Conservation (phyloP, 139 green algal genomes). For the Pleodorina starrii region DNA sequence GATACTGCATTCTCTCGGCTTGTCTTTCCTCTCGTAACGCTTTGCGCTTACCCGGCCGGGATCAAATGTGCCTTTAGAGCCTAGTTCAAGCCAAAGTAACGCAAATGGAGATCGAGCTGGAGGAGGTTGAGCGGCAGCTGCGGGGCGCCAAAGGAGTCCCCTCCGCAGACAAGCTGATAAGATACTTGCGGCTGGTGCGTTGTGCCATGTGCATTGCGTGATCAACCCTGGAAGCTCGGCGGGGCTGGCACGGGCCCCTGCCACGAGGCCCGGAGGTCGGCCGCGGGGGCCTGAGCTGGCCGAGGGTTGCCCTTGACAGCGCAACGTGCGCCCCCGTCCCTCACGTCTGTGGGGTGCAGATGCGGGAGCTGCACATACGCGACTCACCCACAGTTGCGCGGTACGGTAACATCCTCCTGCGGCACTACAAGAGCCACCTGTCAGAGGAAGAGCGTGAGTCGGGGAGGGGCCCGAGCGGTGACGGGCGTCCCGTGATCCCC, state of each 20-base stretch:
- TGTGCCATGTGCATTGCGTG: background rate
- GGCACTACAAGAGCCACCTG: conserved; percentile 56
- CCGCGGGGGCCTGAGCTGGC: background rate
- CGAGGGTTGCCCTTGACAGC: too few species aligned
- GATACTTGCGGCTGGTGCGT: conserved; percentile 55
- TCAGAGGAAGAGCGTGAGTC: conserved; percentile 69
- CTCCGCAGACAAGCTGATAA: conserved; percentile 28
- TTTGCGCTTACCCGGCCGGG: too few species aligned
- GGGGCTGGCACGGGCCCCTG: too few species aligned
- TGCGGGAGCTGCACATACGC: conserved; percentile 67
- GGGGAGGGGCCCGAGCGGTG: background rate
- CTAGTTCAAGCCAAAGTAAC: background rate
- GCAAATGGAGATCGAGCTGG: conserved; percentile 49
- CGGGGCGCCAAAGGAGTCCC: conserved; percentile 37
- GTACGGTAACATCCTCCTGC: conserved; percentile 74
- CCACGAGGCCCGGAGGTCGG: background rate
- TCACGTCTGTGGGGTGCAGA: conserved; percentile 49
- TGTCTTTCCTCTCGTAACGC: too few species aligned
- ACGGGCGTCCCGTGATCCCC: too few species aligned
- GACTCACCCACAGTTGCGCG: conserved; percentile 72
- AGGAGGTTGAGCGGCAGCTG: conserved; percentile 49
- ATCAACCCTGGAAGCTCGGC: too few species aligned
- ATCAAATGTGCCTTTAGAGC: background rate
- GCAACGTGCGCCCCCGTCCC: too few species aligned
- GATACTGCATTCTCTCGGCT: too few species aligned